These are phyloP conservation scores for Yamadazyma dendronema DNA, from an alignment of 1,139 yeast genomes.

Conservation along the genomic window DNA sequence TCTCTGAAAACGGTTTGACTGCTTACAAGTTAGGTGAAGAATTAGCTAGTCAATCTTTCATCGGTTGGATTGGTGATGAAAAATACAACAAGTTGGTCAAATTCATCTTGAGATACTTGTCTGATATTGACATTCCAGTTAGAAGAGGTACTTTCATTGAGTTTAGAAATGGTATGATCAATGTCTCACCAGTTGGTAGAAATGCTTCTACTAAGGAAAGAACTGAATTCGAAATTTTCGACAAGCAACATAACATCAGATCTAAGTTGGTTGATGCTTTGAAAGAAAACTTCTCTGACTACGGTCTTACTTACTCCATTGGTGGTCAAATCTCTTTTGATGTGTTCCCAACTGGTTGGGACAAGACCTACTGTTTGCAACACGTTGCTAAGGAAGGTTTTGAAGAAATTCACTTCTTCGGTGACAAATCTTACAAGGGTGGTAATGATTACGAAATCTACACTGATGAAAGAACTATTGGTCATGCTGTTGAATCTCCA, in stretches of 20 bases:
- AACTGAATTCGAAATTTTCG: conserved; percentile 84
- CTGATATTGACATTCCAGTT: conserved; percentile 85
- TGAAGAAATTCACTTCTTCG: conserved; percentile 91
- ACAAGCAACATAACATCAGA: conserved; percentile 77
- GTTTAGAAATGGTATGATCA: conserved; percentile 99
- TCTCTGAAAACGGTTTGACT: conserved; percentile 96
- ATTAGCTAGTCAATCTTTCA: conserved; percentile 90
- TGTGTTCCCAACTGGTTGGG: conserved; percentile 99
- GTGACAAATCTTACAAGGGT: conserved; percentile 96
- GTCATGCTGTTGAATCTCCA: conserved; percentile 89
- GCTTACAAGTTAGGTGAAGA: conserved; percentile 90
- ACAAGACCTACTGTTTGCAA: conserved; percentile 94
- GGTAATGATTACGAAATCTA: conserved; percentile 99
- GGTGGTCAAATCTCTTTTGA: conserved; percentile 99
- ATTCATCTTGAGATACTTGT: conserved; percentile 79
- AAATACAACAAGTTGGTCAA: conserved; percentile 85
- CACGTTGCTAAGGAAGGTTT: conserved; percentile 87
- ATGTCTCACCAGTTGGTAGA: conserved; percentile 97
- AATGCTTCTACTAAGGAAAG: conserved; percentile 94
- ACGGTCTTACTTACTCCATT: conserved; percentile 88
- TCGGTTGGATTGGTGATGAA: conserved; percentile 93
- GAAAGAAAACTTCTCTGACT: conserved; percentile 77
- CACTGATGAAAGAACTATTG: conserved; percentile 86
- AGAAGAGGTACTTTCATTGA: conserved; percentile 98
- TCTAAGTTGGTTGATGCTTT: conserved; percentile 79